A percentile compares a stretch with the other conserved stretches of the same genome.
phyloP scores from a whole-genome alignment of 2,329 filamentous ascomycete species.

The Fusarium continuum region DNA sequence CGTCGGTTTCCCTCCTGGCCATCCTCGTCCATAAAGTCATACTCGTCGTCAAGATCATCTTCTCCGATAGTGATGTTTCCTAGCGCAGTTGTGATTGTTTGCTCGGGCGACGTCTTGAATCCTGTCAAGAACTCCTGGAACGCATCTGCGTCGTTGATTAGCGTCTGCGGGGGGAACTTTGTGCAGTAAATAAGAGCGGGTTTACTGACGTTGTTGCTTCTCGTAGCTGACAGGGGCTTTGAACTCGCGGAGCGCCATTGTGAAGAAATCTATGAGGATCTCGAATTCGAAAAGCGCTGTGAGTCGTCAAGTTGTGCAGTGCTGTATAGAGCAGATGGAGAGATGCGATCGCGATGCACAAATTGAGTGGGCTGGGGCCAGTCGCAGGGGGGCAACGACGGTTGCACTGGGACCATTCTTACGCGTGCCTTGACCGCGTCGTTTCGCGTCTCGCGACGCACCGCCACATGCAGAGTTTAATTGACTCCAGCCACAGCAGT shows the following conservation, averaged over 20 bases:
- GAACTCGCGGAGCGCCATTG: slow-evolving; percentile 87
- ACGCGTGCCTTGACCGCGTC: slow-evolving; percentile 43
- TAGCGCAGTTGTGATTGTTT: slow-evolving; percentile 81
- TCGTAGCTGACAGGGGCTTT: slow-evolving; percentile 85
- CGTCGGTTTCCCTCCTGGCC: slow-evolving; percentile 66
- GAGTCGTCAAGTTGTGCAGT: slow-evolving; percentile 21
- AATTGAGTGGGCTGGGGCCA: slow-evolving; percentile 47
- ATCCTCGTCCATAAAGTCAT: slow-evolving; percentile 90
- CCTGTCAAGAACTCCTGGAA: slow-evolving; percentile 88
- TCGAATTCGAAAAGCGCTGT: slow-evolving; percentile 29
- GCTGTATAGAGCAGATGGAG: slow-evolving; percentile 16
- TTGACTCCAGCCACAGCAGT: slow-evolving; percentile 40
- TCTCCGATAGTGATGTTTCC: slow-evolving; percentile 87
- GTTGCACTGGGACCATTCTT: slow-evolving; percentile 26
- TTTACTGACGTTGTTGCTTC: slow-evolving; percentile 77
- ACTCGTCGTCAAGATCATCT: slow-evolving; percentile 86
- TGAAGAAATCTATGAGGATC: slow-evolving; percentile 40
- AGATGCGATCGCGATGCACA: slow-evolving; percentile 42
- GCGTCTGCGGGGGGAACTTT: slow-evolving; percentile 22
- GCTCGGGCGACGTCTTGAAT: slow-evolving; percentile 83
- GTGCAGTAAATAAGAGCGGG: not conserved
- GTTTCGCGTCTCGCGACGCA: slow-evolving; percentile 47
- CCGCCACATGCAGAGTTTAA: slow-evolving; percentile 42
- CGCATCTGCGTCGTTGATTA: slow-evolving; percentile 63
- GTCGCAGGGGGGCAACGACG: slow-evolving; percentile 42